These are phyloP conservation scores for Amanita polypyramis DNA, from an alignment of 768 basidiomycete species.

Conservation along the genomic window DNA sequence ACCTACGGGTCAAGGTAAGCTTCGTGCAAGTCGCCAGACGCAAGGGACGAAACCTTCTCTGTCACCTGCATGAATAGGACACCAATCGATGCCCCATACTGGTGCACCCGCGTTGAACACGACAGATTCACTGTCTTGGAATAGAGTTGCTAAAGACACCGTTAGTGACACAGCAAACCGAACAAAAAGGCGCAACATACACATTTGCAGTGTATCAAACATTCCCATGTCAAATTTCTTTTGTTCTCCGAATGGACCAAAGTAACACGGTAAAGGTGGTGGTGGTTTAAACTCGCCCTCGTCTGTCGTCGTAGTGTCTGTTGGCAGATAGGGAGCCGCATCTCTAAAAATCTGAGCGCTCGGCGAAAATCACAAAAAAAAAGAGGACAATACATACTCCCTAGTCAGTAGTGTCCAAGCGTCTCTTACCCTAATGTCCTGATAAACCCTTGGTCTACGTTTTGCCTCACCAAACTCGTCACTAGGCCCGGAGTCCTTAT, in stretches of 20 bases:
- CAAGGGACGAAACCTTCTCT: conserved; percentile 31
- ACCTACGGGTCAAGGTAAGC: conserved; percentile 22
- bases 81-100: conserved; percentile 92
- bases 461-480: conserved; percentile 34
- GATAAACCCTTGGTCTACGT: conserved; percentile 52
- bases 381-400: conserved; percentile 29
- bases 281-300: conserved; percentile 41
- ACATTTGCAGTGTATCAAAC: conserved; percentile 47
- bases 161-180: background rate
- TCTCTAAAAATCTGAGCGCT: conserved; percentile 27
- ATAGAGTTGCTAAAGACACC: conserved; percentile 38
- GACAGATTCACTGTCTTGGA: conserved; percentile 48
- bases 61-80: conserved; percentile 61
- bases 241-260: conserved; percentile 57
- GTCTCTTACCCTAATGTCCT: conserved; percentile 27
- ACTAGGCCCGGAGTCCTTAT: conserved; percentile 19
- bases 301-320: conserved; percentile 36
- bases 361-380: conserved; percentile 7
- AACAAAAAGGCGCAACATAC: conserved; percentile 25
- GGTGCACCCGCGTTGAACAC: conserved; percentile 84
- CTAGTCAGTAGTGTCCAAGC: conserved; percentile 35
- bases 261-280: conserved; percentile 45
- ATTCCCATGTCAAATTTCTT: conserved; percentile 35
- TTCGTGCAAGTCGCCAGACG: background rate
- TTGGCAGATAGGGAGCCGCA: conserved; percentile 50